Conservation (phyloP, 768 basidiomycete species). For the Pulveroboletus sp. region DNA sequence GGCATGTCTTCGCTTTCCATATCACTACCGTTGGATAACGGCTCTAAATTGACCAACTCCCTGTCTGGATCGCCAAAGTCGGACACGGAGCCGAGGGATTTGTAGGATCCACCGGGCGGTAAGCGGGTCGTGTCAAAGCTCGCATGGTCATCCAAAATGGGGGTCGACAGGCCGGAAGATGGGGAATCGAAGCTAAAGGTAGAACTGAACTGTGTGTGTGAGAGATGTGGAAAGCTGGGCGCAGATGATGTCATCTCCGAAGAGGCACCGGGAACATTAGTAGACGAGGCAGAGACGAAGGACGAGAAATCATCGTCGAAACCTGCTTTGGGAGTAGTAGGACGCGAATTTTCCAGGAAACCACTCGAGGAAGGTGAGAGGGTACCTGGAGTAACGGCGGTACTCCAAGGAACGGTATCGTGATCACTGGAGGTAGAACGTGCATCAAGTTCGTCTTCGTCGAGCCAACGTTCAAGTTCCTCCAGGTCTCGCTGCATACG, state of each 20-base stretch:
- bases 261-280: constrained; percentile 1
- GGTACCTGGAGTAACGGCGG: constrained; percentile 30
- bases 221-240: constrained; percentile 4
- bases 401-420: constrained; percentile 40
- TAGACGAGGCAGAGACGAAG: constrained; percentile 61
- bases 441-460: constrained; percentile 36
- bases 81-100: constrained; percentile 56
- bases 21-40: neutral
- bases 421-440: constrained; percentile 16
- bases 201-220: constrained; percentile 23
- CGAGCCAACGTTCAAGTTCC: constrained; percentile 61
- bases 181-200: constrained; percentile 26
- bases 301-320: constrained; percentile 83
- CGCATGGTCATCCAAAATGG: constrained; percentile 18
- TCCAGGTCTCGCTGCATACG: constrained; percentile 52
- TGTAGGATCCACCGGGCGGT: constrained; percentile 37
- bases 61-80: constrained; percentile 51
- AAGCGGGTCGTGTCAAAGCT: constrained; percentile 16
- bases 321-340: constrained; percentile 36
- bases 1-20: constrained; percentile 38
- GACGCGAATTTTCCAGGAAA: constrained; percentile 17
- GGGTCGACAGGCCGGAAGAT: constrained; percentile 26
- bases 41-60: constrained; percentile 22
- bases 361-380: constrained; percentile 24
- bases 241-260: neutral